Evolutionary conservation across 1,139 yeast genomes (phyloP).

Genomic region (Debaryomycetaceae sp.): DNA sequence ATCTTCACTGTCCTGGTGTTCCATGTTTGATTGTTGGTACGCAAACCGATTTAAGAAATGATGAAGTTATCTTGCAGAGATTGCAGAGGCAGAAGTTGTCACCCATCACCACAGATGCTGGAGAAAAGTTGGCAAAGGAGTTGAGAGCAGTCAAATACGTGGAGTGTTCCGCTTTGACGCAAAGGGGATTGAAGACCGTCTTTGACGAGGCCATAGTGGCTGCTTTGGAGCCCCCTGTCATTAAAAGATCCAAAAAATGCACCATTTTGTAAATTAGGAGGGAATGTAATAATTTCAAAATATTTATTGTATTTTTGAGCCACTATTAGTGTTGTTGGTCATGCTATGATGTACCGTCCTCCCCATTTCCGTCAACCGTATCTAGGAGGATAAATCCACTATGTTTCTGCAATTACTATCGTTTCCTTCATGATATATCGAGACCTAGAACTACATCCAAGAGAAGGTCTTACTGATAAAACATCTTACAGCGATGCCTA

Average conservation of each 20-base stretch:
- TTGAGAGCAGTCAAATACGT: conserved; percentile 93
- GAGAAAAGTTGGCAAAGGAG: conserved; percentile 90
- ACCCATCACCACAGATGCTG: conserved; percentile 84
- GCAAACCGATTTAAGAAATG: conserved; percentile 91
- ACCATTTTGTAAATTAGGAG: conserved; percentile 50
- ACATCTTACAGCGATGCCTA: not conserved
- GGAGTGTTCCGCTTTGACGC: conserved; percentile 97
- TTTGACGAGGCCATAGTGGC: conserved; percentile 98
- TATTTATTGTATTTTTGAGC: not conserved
- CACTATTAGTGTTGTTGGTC: not conserved
- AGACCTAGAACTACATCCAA: not conserved
- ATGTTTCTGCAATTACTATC: not conserved
- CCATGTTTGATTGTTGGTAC: conserved; percentile 97
- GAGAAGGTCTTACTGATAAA: not conserved
- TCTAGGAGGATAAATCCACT: not conserved
- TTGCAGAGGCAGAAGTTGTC: conserved; percentile 85
- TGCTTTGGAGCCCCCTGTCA: conserved; percentile 87
- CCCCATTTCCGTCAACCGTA: not conserved
- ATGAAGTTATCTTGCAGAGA: conserved; percentile 84
- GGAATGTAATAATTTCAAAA: not conserved
- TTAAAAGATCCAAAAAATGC: conserved; percentile 81
- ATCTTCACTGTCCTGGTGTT: conserved; percentile 96
- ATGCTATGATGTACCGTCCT: not conserved
- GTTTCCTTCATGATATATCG: not conserved
- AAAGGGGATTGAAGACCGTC: conserved; percentile 91